Evolutionary conservation across 345 rosid genomes (phyloP).

Genomic region (Syzygium aqueum): DNA sequence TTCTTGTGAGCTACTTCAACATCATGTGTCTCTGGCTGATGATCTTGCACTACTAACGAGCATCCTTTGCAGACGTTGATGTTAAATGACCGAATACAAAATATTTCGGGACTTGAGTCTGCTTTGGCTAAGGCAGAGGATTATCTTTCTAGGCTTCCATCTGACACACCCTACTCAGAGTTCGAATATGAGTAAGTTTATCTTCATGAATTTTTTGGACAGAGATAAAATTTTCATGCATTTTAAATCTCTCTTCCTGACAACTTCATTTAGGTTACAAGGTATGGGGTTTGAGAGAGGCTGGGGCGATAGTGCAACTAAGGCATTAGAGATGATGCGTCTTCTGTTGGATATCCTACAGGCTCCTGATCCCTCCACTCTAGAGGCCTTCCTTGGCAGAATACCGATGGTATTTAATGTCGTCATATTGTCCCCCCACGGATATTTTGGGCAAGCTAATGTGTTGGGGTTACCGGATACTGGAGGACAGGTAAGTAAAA

Average conservation of each 20-base stretch:
- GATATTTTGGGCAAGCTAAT: conserved; percentile 97
- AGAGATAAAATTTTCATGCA: neutral
- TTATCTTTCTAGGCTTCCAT: conserved; percentile 61
- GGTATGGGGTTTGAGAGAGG: conserved; percentile 99
- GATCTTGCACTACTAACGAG: neutral
- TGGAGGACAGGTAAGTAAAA: conserved; percentile 78
- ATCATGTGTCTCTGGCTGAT: neutral
- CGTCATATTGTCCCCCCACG: conserved; percentile 91
- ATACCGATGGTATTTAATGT: conserved; percentile 93
- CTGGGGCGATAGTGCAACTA: conserved; percentile 85
- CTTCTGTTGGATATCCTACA: conserved; percentile 87
- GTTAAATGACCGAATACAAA: conserved; percentile 84
- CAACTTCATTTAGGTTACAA: conserved; percentile 38
- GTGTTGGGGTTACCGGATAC: conserved; percentile 98
- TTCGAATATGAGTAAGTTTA: conserved; percentile 50
- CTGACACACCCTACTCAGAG: conserved; percentile 58
- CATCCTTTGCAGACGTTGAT: conserved; percentile 50
- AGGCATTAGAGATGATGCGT: conserved; percentile 67
- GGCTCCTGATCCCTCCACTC: conserved; percentile 85
- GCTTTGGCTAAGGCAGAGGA: conserved; percentile 81
- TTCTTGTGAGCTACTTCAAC: neutral
- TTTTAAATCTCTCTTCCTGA: neutral
- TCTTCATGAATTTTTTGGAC: conserved; percentile 3
- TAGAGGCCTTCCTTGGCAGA: conserved; percentile 92
- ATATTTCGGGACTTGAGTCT: conserved; percentile 49